Percentiles rank a stretch among this genome's conserved stretches.
Evolutionary conservation across 2,329 filamentous ascomycete species (phyloP).

Genomic region (Apiospora sp.): DNA sequence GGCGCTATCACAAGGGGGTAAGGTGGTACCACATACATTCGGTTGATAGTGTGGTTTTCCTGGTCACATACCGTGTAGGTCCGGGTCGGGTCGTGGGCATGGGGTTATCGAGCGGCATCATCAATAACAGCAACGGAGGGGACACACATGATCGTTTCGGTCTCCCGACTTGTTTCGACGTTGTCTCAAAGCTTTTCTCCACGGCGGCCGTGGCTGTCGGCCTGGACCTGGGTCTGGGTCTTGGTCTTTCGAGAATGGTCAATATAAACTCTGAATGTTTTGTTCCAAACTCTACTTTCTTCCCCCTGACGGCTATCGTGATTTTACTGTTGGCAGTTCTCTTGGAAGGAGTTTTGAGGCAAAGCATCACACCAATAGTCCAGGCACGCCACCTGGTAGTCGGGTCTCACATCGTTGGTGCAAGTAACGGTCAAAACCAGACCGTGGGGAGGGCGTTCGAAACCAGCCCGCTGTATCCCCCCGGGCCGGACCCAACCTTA

Average conservation of each 20-base stretch:
- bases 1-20: neutral
- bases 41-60: conserved; percentile 4
- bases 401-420: neutral
- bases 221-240: neutral
- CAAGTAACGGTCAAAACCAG: conserved; percentile 3
- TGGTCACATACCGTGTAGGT: conserved; percentile 9
- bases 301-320: conserved; percentile 1
- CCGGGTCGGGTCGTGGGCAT: neutral
- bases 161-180: neutral
- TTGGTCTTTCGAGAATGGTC: neutral
- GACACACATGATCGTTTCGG: neutral
- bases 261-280: neutral
- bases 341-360: too few relatives aligned
- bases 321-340: neutral
- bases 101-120: neutral
- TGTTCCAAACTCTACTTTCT: neutral
- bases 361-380: neutral
- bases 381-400: neutral
- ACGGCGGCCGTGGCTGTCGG: neutral
- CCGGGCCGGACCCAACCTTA: conserved; percentile 16
- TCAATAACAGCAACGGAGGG: neutral
- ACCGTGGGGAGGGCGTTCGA: neutral
- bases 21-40: neutral
- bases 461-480: neutral
- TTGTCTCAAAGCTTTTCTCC: neutral